These are phyloP conservation scores for Stereum hirsutum DNA, from an alignment of 1,284 basidiomycete genomes.

Conservation along the genomic window DNA sequence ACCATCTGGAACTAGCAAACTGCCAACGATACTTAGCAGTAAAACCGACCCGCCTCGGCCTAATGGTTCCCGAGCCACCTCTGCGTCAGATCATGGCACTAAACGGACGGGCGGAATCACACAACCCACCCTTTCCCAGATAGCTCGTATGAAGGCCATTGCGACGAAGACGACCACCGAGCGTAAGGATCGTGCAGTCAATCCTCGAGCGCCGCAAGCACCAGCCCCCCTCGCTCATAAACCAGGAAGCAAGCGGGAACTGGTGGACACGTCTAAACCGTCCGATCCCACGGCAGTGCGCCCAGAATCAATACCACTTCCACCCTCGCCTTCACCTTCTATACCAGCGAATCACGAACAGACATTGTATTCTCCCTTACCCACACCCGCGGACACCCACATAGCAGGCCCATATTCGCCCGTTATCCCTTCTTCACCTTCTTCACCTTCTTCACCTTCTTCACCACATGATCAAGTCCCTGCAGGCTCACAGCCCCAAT, in stretches of 20 bases:
- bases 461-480: not conserved
- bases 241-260: not conserved
- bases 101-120: conserved; percentile 9
- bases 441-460: not conserved
- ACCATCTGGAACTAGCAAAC: too few species aligned
- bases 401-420: too few species aligned
- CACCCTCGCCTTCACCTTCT: not conserved
- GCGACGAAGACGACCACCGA: conserved; percentile 1
- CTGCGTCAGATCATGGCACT: too few species aligned
- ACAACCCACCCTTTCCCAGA: conserved; percentile 15
- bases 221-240: not conserved
- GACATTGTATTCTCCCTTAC: not conserved
- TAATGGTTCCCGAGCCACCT: too few species aligned
- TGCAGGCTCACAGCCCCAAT: not conserved
- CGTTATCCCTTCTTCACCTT: not conserved
- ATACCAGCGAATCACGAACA: not conserved
- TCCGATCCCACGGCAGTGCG: not conserved
- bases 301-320: not conserved
- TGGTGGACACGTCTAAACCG: not conserved
- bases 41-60: too few species aligned
- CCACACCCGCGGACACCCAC: too few species aligned
- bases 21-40: too few species aligned
- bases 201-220: conserved; percentile 2
- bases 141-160: conserved; percentile 12
- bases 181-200: conserved; percentile 3